phyloP scores from a whole-genome alignment of 2,329 filamentous ascomycete genomes.

The Neonectria magnoliae region DNA sequence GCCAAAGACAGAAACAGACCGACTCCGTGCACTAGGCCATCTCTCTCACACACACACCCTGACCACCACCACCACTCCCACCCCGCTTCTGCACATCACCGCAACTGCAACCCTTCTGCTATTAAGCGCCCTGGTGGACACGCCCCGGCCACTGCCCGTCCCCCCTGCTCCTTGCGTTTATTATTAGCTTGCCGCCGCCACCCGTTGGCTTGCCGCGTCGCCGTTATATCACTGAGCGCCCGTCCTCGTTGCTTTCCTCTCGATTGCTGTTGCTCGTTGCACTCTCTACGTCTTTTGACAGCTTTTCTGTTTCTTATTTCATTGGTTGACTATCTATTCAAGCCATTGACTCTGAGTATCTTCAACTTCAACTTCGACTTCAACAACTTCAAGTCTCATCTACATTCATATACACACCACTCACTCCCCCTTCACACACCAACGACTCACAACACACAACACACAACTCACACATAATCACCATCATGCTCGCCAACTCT shows the following conservation, averaged over 20 bases:
- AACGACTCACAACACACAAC: conserved; percentile 7
- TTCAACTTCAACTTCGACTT: not conserved
- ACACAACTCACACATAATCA: not conserved
- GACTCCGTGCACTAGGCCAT: not conserved
- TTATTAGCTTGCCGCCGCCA: conserved; percentile 43
- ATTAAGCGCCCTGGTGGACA: conserved; percentile 44
- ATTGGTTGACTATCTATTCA: conserved; percentile 27
- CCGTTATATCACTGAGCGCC: conserved; percentile 12
- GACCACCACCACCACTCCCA: conserved; percentile 13
- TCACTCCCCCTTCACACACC: conserved; percentile 14
- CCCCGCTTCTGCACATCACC: conserved; percentile 34
- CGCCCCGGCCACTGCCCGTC: conserved; percentile 30
- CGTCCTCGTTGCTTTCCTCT: not conserved
- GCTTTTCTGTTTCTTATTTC: conserved; percentile 17
- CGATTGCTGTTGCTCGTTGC: not conserved
- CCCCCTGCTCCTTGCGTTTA: conserved; percentile 38
- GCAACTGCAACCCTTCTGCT: conserved; percentile 21
- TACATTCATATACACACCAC: conserved; percentile 10
- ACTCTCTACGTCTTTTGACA: not conserved
- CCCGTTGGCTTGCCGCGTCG: conserved; percentile 16
- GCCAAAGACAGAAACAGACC: not conserved
- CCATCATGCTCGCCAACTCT: conserved; percentile 48
- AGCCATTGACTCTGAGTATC: conserved; percentile 23
- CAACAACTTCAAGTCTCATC: conserved; percentile 24
- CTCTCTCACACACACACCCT: conserved; percentile 8